Evolutionary conservation across 2,329 filamentous ascomycete genomes (phyloP).

Genomic region (Fusarium proliferatum): DNA sequence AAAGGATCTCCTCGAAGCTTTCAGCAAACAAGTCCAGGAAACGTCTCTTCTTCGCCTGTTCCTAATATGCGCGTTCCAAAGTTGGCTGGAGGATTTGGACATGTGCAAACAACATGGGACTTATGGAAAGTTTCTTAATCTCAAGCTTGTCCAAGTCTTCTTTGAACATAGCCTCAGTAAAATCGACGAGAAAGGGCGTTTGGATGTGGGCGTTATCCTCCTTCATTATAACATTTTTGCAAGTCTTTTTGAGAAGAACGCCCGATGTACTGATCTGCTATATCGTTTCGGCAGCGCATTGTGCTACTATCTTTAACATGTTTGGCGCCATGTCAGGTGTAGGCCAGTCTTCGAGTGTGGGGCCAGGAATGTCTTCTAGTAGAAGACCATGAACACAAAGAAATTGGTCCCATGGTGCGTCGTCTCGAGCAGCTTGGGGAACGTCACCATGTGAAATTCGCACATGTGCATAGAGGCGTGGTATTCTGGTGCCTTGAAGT

Average conservation of each 20-base stretch:
- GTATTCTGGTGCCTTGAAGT: background rate
- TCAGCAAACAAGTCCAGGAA: background rate
- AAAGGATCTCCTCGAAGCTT: background rate
- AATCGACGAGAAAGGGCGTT: background rate
- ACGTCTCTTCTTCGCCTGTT: rapidly evolving
- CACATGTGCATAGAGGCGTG: background rate
- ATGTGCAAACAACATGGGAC: rapidly evolving
- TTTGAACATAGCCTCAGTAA: background rate
- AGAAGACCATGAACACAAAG: background rate
- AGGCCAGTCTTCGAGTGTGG: background rate
- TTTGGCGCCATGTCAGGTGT: rapidly evolving
- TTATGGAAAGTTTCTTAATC: rapidly evolving
- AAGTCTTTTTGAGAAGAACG: background rate
- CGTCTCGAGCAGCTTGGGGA: rapidly evolving
- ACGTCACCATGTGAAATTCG: rapidly evolving
- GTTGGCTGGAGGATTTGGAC: rapidly evolving
- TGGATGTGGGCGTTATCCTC: too few species aligned
- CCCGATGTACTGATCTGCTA: background rate
- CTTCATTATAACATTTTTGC: background rate
- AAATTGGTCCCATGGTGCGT: rapidly evolving
- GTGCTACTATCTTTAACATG: rapidly evolving
- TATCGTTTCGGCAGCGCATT: background rate
- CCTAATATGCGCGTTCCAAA: background rate
- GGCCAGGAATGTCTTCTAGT: background rate
- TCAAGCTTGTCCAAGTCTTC: background rate